phyloP scores from a whole-genome alignment of 2,329 filamentous ascomycete genomes.

The Bipolaris zeicola region DNA sequence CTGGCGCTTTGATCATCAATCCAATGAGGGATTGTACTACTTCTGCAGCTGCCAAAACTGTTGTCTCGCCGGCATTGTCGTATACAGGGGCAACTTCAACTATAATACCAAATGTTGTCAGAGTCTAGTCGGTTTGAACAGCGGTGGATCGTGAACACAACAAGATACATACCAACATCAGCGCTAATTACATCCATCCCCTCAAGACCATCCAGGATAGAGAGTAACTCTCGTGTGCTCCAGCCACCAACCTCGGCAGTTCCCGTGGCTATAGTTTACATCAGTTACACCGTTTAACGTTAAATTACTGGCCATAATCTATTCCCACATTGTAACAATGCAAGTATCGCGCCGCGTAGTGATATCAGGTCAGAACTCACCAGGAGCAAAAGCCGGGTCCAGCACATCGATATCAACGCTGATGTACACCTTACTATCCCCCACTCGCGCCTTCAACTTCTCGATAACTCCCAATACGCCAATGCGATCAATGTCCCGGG shows the following conservation, averaged over 20 bases:
- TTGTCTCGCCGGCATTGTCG: slow-evolving; percentile 65
- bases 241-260: slow-evolving; percentile 67
- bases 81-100: slow-evolving; percentile 68
- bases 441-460: slow-evolving; percentile 57
- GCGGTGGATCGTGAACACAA: neutral
- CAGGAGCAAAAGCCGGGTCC: slow-evolving; percentile 61
- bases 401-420: slow-evolving; percentile 63
- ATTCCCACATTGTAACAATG: neutral
- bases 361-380: slow-evolving; percentile 37
- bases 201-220: slow-evolving; percentile 63
- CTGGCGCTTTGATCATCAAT: slow-evolving; percentile 54
- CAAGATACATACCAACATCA: slow-evolving; percentile 55
- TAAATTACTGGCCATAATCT: neutral
- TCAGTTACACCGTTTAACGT: slow-evolving; percentile 1
- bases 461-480: slow-evolving; percentile 57
- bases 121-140: neutral
- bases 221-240: slow-evolving; percentile 64
- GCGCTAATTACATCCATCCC: slow-evolving; percentile 64
- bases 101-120: slow-evolving; percentile 22
- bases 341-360: neutral
- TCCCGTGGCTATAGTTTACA: slow-evolving; percentile 54
- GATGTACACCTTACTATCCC: slow-evolving; percentile 61
- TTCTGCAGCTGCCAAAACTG: slow-evolving; percentile 61
- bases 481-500: slow-evolving; percentile 59
- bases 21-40: slow-evolving; percentile 58